Conservation (phyloP, 331 rosid species). For the Quercus lobata region DNA sequence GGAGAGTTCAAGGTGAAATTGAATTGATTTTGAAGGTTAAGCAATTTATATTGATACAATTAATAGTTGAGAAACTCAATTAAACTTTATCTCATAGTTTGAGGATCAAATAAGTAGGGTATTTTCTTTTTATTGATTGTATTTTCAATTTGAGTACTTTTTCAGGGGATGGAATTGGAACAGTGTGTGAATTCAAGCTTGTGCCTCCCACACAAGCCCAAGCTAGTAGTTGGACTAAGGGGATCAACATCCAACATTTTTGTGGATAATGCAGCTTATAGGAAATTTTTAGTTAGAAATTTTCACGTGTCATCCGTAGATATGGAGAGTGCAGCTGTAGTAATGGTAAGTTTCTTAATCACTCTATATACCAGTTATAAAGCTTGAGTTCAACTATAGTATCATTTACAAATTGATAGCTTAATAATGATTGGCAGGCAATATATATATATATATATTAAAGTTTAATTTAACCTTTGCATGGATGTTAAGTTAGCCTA, state of each 20-base stretch:
- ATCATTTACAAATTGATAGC: too few relatives aligned
- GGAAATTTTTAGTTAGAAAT: conserved; percentile 27
- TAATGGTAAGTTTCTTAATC: conserved; percentile 27
- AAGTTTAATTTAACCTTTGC: too few relatives aligned
- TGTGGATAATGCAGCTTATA: conserved; percentile 49
- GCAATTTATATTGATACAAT: too few relatives aligned
- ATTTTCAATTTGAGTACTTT: not conserved
- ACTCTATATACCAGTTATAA: not conserved
- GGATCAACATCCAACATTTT: conserved; percentile 41
- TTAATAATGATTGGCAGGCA: too few relatives aligned
- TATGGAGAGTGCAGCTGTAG: conserved; percentile 46
- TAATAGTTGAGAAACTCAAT: too few relatives aligned
- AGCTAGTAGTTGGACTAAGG: conserved; percentile 39
- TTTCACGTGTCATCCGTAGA: conserved; percentile 38
- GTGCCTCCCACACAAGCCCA: conserved; percentile 35
- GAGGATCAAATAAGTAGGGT: too few relatives aligned
- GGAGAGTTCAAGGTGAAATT: too few relatives aligned
- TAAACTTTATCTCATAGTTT: too few relatives aligned
- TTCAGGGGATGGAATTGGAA: conserved; percentile 31
- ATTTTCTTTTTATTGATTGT: not conserved
- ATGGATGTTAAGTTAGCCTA: too few relatives aligned
- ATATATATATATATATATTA: too few relatives aligned
- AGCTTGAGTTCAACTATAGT: too few relatives aligned
- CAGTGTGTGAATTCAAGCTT: conserved; percentile 36
- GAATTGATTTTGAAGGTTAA: too few relatives aligned